Conservation (phyloP, 441 rosid genomes). For the Gossypium gossypioides region DNA sequence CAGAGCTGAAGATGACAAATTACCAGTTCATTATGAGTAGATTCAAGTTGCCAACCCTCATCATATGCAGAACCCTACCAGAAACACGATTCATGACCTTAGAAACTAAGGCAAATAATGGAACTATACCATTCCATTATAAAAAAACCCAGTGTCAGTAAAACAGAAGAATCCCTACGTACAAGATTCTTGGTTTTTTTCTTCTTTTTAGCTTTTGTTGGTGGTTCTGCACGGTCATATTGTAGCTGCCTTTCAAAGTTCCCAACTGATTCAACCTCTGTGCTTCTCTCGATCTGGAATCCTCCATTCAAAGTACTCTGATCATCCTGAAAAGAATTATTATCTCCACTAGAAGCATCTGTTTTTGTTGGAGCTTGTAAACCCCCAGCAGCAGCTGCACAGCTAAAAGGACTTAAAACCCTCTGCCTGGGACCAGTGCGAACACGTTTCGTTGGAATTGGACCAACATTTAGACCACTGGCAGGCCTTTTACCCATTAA, state of each 20-base stretch:
- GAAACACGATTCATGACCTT: constrained; percentile 19
- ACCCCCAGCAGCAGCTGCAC: constrained; percentile 46
- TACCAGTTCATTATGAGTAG: constrained; percentile 72
- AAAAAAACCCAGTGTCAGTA: constrained; percentile 7
- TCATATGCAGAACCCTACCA: constrained; percentile 76
- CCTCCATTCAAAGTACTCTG: constrained; percentile 77
- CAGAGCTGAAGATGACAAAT: constrained; percentile 9
- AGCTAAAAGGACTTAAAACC: constrained; percentile 49
- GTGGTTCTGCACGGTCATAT: constrained; percentile 70
- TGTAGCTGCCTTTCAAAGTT: constrained; percentile 63
- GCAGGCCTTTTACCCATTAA: constrained; percentile 61
- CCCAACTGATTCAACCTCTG: constrained; percentile 74
- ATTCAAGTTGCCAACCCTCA: constrained; percentile 71
- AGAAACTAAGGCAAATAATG: constrained; percentile 15
- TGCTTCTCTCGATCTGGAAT: constrained; percentile 56
- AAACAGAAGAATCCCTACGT: constrained; percentile 23
- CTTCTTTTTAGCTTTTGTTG: constrained; percentile 72
- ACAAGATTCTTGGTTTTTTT: constrained; percentile 64
- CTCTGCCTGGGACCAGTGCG: constrained; percentile 94
- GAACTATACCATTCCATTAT: constrained; percentile 5
- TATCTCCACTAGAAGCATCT: constrained; percentile 95
- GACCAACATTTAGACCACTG: constrained; percentile 46
- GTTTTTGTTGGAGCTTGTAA: constrained; percentile 49
- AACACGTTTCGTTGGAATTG: constrained; percentile 79
- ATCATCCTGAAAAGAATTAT: constrained; percentile 90